These are phyloP conservation scores for Berkeleyomyces basicola DNA, from an alignment of 2,329 filamentous ascomycete genomes.

Conservation along the genomic window DNA sequence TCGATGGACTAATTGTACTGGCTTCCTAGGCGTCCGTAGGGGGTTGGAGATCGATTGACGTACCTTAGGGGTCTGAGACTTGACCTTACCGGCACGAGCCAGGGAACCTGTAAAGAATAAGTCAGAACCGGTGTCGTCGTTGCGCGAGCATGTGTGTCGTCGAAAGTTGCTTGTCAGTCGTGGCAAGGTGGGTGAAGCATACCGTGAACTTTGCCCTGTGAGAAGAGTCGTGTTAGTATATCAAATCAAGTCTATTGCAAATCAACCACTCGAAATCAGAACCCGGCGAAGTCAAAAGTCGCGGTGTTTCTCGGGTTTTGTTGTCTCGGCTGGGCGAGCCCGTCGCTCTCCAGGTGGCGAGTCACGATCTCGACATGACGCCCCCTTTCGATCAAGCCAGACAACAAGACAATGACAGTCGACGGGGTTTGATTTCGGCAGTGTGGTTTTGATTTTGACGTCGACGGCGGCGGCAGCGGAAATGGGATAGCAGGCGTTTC, in stretches of 20 bases:
- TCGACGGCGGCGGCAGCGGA: background rate
- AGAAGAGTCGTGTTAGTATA: slow-evolving; percentile 5
- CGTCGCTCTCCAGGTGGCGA: background rate
- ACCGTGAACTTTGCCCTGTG: slow-evolving; percentile 16
- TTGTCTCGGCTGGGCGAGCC: background rate
- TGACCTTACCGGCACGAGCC: slow-evolving; percentile 85
- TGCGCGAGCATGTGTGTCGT: background rate
- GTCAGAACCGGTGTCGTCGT: slow-evolving; percentile 2
- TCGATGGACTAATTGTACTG: background rate
- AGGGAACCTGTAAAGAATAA: slow-evolving; percentile 28
- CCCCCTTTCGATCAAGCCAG: background rate
- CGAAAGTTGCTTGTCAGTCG: background rate
- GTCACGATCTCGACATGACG: background rate
- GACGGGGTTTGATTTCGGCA: background rate
- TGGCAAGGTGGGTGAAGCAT: background rate
- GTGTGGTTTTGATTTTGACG: background rate
- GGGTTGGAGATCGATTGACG: slow-evolving; percentile 22
- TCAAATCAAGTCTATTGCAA: background rate
- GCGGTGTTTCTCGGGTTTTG: background rate
- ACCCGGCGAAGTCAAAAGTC: background rate
- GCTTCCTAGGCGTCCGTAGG: slow-evolving; percentile 6
- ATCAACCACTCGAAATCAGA: no score
- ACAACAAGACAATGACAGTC: background rate
- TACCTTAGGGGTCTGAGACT: slow-evolving; percentile 89
- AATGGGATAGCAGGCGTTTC: background rate